Evolutionary conservation across 1,139 yeast genomes (phyloP).

Genomic region (Komagataea norvegica): DNA sequence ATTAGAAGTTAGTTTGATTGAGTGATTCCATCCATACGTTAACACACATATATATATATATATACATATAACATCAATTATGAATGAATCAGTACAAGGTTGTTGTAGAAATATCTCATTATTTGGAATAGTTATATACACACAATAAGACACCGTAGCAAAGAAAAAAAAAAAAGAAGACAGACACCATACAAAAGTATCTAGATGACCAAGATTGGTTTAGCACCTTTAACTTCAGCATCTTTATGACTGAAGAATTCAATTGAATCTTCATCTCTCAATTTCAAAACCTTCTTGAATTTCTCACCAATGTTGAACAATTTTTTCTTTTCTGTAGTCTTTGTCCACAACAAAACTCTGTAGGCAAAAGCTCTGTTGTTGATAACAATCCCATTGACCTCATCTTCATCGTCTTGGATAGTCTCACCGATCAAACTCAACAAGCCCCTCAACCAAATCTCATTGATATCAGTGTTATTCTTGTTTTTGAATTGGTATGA

Average conservation of each 20-base stretch:
- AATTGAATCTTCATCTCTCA: slow-evolving; percentile 62
- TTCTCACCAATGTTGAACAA: slow-evolving; percentile 71
- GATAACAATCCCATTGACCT: slow-evolving; percentile 92
- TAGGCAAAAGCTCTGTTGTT: slow-evolving; percentile 79
- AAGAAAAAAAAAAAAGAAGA: neutral
- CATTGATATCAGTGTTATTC: slow-evolving; percentile 63
- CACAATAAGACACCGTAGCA: too few relatives aligned
- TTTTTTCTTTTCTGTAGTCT: slow-evolving; percentile 63
- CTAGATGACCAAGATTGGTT: slow-evolving; percentile 26
- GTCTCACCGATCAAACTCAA: slow-evolving; percentile 95
- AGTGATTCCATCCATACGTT: too few relatives aligned
- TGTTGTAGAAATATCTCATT: too few relatives aligned
- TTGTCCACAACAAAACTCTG: slow-evolving; percentile 93
- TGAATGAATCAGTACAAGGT: too few relatives aligned
- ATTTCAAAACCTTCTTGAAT: slow-evolving; percentile 75
- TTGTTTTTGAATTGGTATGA: slow-evolving; percentile 69
- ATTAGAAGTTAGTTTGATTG: slow-evolving; percentile 3
- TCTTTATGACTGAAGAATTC: slow-evolving; percentile 69
- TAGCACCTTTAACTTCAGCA: slow-evolving; percentile 38
- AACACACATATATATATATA: neutral
- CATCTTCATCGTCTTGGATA: slow-evolving; percentile 76
- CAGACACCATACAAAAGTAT: neutral
- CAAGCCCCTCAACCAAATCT: slow-evolving; percentile 88
- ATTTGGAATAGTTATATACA: too few relatives aligned
- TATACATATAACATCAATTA: neutral